Conservation (phyloP, 2,329 filamentous ascomycete species). For the Graphilbum fragrans region DNA sequence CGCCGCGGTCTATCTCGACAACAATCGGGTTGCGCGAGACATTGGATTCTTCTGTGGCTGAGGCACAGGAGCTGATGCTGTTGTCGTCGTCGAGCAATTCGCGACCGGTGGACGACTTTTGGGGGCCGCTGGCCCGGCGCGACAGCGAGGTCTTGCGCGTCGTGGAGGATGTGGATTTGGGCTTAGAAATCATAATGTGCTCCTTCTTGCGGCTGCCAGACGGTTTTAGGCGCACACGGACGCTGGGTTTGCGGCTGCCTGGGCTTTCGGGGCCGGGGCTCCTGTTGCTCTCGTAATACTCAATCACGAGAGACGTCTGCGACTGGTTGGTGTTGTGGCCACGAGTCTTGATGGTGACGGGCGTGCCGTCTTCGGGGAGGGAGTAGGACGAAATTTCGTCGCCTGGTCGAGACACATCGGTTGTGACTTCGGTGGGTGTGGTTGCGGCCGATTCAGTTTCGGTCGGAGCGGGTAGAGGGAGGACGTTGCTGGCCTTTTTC, state of each 20-base stretch:
- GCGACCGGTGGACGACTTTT: slow-evolving; percentile 10
- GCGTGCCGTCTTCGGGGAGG: slow-evolving; percentile 76
- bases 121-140: slow-evolving; percentile 25
- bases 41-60: slow-evolving; percentile 68
- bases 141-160: slow-evolving; percentile 49
- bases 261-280: slow-evolving; percentile 34
- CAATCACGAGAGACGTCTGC: slow-evolving; percentile 84
- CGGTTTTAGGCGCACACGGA: slow-evolving; percentile 68
- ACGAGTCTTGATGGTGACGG: slow-evolving; percentile 80
- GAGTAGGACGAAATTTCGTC: slow-evolving; percentile 66
- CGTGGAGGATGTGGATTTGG: slow-evolving; percentile 39
- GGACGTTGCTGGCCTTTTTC: slow-evolving; percentile 21
- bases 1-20: slow-evolving; percentile 63
- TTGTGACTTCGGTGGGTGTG: slow-evolving; percentile 43
- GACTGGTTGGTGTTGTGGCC: slow-evolving; percentile 50
- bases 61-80: slow-evolving; percentile 64
- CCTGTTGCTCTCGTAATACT: slow-evolving; percentile 84
- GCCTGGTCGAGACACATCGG: slow-evolving; percentile 56
- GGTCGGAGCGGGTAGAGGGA: slow-evolving; percentile 68
- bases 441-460: slow-evolving; percentile 45
- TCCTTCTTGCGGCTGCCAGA: slow-evolving; percentile 59
- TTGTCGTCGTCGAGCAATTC: slow-evolving; percentile 46
- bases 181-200: slow-evolving; percentile 79
- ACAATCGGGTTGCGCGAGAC: slow-evolving; percentile 69
- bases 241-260: slow-evolving; percentile 64